Percentiles rank a stretch among this genome's conserved stretches.
phyloP scores from a whole-genome alignment of 345 rosid genomes.

The rapeseed (Brassica napus) region DNA sequence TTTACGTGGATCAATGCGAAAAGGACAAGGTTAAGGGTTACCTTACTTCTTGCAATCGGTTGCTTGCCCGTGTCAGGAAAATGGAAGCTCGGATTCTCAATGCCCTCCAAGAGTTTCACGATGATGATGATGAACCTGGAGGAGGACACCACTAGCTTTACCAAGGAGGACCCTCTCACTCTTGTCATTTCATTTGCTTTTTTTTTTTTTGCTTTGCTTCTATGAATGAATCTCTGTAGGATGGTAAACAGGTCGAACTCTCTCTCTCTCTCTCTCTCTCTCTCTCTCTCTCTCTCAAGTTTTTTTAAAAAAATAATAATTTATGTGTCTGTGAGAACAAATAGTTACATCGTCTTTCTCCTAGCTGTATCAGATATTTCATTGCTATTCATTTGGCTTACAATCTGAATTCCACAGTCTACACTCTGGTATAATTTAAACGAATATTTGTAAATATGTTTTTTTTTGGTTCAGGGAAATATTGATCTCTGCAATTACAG shows the following conservation, averaged over 20 bases:
- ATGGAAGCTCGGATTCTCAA: slow-evolving; percentile 42
- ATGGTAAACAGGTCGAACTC: not conserved
- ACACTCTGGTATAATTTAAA: too few species aligned
- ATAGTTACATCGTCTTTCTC: not conserved
- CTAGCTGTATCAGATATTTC: not conserved
- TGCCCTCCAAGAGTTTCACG: slow-evolving; percentile 25
- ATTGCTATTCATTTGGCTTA: not conserved
- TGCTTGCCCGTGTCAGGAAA: slow-evolving; percentile 42
- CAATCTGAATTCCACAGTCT: not conserved
- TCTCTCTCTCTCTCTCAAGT: not conserved
- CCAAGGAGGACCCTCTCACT: not conserved
- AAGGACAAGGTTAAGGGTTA: slow-evolving; percentile 33
- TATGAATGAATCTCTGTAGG: not conserved
- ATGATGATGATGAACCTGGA: slow-evolving; percentile 14
- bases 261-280: not conserved
- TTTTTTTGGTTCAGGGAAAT: not conserved
- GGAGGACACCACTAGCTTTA: not conserved
- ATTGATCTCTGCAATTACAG: not conserved
- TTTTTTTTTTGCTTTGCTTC: not conserved
- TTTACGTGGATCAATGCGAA: slow-evolving; percentile 33
- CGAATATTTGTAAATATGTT: not conserved
- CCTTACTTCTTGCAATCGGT: slow-evolving; percentile 34
- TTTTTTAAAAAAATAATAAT: not conserved
- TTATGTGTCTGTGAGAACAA: not conserved
- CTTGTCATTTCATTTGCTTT: not conserved